Base-by-base conservation (phyloP, 2,329 filamentous ascomycete genomes). In the Dendryphion nanum region DNA sequence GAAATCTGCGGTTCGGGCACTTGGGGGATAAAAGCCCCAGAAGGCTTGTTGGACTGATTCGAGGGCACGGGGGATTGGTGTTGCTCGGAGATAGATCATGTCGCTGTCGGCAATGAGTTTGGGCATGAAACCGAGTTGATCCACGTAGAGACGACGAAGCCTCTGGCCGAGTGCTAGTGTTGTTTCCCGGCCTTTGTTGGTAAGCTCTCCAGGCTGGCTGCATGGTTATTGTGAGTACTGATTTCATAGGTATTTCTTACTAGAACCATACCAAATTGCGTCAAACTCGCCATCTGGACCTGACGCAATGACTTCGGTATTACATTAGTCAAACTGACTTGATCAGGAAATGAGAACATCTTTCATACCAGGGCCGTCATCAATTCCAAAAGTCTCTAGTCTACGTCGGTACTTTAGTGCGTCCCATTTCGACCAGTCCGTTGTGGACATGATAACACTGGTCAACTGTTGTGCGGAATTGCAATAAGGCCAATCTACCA, bases 401-500 rank as follows among this genome's bases (percentile, higher is more conserved):
- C 86, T 81, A 44, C 89, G 79, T 51, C 82, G 72, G 68, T 79
- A 85, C 51, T 76, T 72, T 42, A 85, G 70, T 1, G 69, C 68
- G 51, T 81, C 75, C 79, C 78, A 84, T 36, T 68, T 60, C 23
- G 66, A 71, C 42, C 68, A 66, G 55, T 75, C 75, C 39, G 74
- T 73, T 31, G 69, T 76, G 26, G 70, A 70, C 47, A 80, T 71
- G 17, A 83, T 75, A 42, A 79, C 75, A 42, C 78, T 78, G 18
- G 75, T 79, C 61, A 97, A 77, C 49, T 84, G 82, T 42, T 81
- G 78, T 16, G 86, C 86, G 38, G 83, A 80, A 48, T 79, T 78
- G 70, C 93, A 98, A 69, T 96, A 97, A 2, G 93, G 89, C 93
- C 93, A 98, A 67, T 82, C 76, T 75, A 16, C 48, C 30, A 37